phyloP scores from a whole-genome alignment of 139 green algal species.

The Coelastrella sp. region DNA sequence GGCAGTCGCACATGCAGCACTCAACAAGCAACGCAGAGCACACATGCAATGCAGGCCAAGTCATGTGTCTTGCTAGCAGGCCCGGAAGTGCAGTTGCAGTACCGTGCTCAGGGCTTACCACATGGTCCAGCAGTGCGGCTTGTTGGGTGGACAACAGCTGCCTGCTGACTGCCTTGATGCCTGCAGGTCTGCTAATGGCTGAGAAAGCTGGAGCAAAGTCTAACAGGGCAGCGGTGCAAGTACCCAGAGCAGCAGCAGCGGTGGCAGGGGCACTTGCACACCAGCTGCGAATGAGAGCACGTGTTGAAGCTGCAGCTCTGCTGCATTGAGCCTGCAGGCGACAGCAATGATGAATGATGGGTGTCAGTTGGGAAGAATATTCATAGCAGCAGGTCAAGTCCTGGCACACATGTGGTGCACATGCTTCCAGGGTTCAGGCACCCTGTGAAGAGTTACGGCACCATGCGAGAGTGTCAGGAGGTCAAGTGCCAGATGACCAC shows the following conservation, averaged over 20 bases:
- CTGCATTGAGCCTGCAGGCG: constrained; percentile 4
- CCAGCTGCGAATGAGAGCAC: constrained; percentile 71
- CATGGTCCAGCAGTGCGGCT: constrained; percentile 46
- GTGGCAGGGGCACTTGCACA: constrained; percentile 8
- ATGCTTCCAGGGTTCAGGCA: too few species aligned
- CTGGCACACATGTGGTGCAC: too few species aligned
- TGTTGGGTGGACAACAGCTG: constrained; percentile 73
- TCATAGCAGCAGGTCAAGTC: too few species aligned
- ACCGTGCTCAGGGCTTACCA: constrained; percentile 13
- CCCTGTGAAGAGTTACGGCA: too few species aligned
- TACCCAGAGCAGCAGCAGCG: constrained; percentile 39
- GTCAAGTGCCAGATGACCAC: too few species aligned
- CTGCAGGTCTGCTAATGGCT: constrained; percentile 2
- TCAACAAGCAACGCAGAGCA: neutral
- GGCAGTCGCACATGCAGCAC: neutral
- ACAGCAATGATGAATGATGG: too few species aligned
- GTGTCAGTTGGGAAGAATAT: too few species aligned
- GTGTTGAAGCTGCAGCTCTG: constrained; percentile 37
- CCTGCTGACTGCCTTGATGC: constrained; percentile 31
- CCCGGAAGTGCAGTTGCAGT: neutral
- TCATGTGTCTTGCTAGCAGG: constrained; percentile 27
- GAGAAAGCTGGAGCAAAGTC: constrained; percentile 12
- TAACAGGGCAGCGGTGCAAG: neutral
- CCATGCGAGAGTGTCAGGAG: too few species aligned
- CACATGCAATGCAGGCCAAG: neutral